Percentiles rank a stretch among this genome's conserved stretches.
These are phyloP conservation scores for Agrocybe pediades DNA, from an alignment of 768 basidiomycete genomes.

Conservation along the genomic window DNA sequence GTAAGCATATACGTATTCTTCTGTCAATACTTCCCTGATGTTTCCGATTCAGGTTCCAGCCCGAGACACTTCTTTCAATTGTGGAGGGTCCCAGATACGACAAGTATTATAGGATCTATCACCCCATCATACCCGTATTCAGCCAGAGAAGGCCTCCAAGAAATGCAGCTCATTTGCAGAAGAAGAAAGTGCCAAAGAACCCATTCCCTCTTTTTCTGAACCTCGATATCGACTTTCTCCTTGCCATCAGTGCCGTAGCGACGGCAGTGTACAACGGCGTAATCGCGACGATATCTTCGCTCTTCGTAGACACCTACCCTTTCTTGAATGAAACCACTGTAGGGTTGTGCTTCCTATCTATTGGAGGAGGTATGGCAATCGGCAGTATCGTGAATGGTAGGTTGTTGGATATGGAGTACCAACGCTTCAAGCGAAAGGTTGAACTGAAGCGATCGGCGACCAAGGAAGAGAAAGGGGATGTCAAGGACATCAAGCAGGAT, in stretches of 20 bases:
- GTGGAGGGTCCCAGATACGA: constrained; percentile 52
- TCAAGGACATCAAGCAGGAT: constrained; percentile 21
- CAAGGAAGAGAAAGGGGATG: not conserved
- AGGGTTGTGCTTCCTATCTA: constrained; percentile 77
- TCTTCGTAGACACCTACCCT: constrained; percentile 61
- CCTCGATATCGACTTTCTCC: constrained; percentile 54
- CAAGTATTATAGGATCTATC: constrained; percentile 47
- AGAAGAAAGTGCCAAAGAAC: constrained; percentile 47
- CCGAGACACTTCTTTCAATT: constrained; percentile 55
- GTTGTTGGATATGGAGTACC: constrained; percentile 69
- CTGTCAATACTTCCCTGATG: not conserved
- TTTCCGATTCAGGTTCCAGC: constrained; percentile 41
- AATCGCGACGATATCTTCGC: constrained; percentile 59
- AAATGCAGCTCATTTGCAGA: constrained; percentile 23
- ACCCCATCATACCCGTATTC: constrained; percentile 53
- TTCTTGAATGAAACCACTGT: constrained; percentile 61
- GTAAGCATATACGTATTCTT: constrained; percentile 31
- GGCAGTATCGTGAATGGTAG: constrained; percentile 63
- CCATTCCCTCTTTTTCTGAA: constrained; percentile 59
- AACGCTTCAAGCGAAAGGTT: constrained; percentile 35
- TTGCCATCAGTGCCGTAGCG: constrained; percentile 51
- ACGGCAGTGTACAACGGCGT: constrained; percentile 64
- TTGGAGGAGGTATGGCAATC: constrained; percentile 70
- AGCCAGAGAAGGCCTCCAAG: constrained; percentile 30
- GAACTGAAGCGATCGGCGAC: constrained; percentile 1